Base-by-base conservation (phyloP, 2,329 filamentous ascomycete species). In the Hypoxylon sp. region DNA sequence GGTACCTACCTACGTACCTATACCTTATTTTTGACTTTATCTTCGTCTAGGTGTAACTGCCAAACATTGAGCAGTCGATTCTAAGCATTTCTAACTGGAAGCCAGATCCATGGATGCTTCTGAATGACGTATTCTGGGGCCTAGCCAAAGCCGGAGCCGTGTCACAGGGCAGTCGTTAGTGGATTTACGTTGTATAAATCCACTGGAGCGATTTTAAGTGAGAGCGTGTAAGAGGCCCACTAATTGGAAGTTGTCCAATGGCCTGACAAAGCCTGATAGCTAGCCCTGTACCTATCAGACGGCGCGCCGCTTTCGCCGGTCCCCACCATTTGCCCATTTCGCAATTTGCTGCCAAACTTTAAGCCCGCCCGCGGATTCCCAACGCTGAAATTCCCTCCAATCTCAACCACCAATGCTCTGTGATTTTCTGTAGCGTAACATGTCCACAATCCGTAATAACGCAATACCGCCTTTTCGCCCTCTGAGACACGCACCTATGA, bases 321-420 rank as follows among this genome's bases (percentile, higher is more conserved):
- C 63, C 60, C 66, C 63, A 52, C 63, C 62, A 65, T 65, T 65
- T 59, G 20, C 16, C 55, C 44, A 60, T 66, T 65, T 65, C 55
- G 55, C 62, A 57, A 53, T 60, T 64, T 67, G 48, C 52, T 61
- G 33, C 45, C 64, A 58, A 46, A n/a, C n/a, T n/a, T n/a, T n/a
- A n/a, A n/a, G n/a, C n/a, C n/a, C 44, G 16, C 50, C 28, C 33
- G 30, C 26, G 44, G 59, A 45, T 61, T 67, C 56, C 63, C 63
- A 64, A 53, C 62, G 55, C n/a, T 62, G 58, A 65, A 67, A 69
- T 64, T 69, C 56, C 63, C 63, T 64, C 63, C 63, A 52, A 65
- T 58, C 57, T 33, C 38, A 61, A 58, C 49, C 54, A 61, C 46
- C 65, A 61, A 64, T 62, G 55, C 40, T 60, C 45, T 55, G 26